Evolutionary conservation across 2,329 filamentous ascomycete genomes (phyloP), one percentile per base, ranked within the genome.

Genomic region (Corinectria fuckeliana): DNA sequence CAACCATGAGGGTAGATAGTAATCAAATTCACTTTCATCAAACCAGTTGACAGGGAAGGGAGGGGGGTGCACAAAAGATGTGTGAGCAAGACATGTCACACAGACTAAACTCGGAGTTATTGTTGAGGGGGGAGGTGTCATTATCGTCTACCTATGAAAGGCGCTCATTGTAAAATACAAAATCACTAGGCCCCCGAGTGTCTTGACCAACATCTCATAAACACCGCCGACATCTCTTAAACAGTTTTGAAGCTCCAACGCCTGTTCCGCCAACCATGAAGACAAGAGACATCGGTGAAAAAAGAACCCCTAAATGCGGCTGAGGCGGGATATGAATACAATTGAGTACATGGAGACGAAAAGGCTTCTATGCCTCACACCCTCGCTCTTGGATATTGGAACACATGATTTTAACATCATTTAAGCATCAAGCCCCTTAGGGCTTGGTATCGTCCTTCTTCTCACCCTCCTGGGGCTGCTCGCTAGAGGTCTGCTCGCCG

Each of bases 401-500:
- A 70, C 71, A 71, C 61, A 50, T 67, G 63, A 60, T 63, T 61
- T 69, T 67, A 62, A 65, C 63, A 69, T 67, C n/a, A 60, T 49
- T 58, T 39, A 56, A 50, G 48, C 9, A 65, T 57, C 60, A 61
- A 52, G 51, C 57, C 65, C 67, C 76, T 86, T 85, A 87, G 72
- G 84, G 84, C 85, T 89, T 89, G 81, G 81, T 84, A 80, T 90
- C 86, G 67, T 83, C 85, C 87, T 93, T 93, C 85, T 91, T 91
- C 82, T 93, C 88, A 68, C 84, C 88, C 76, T 91, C 88, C 62
- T 85, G 73, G 72, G 80, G 78, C 79, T 80, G 78, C 72, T 81
- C 71, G 76, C 72, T 78, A 69, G 71, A 79, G 71, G 75, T 66
- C 42, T 45, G 42, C 42, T 45, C 42, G 25, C 42, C 42, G 25